phyloP scores from a whole-genome alignment of 1,284 basidiomycete genomes.

The Austroboletus rostrupii region DNA sequence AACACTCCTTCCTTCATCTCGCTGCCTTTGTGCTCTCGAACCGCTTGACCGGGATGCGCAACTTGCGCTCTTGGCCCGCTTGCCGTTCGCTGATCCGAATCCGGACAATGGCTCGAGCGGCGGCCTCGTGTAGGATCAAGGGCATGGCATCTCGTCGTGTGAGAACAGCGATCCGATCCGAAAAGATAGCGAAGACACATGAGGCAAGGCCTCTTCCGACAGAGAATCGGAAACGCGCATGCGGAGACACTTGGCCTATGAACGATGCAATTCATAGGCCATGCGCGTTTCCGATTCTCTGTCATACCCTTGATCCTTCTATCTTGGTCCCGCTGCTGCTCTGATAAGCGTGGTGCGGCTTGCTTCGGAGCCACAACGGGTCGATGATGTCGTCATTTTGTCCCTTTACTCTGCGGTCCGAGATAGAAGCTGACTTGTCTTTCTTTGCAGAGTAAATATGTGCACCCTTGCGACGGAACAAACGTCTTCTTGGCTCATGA shows the following conservation, averaged over 20 bases:
- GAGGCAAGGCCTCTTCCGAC: constrained; percentile 8
- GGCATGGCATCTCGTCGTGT: constrained; percentile 9
- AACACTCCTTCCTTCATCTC: background rate
- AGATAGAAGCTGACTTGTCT: constrained; percentile 16
- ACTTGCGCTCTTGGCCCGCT: background rate
- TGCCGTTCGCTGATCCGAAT: constrained; percentile 7
- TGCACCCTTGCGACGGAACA: constrained; percentile 83
- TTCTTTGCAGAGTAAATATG: constrained; percentile 70
- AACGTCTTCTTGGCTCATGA: constrained; percentile 83
- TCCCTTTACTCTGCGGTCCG: background rate
- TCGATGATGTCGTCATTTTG: constrained; percentile 5
- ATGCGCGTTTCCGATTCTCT: constrained; percentile 3
- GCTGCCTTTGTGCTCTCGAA: constrained; percentile 1
- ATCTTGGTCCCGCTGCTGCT: constrained; percentile 10
- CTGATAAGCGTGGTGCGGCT: constrained; percentile 10
- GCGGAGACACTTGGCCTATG: background rate
- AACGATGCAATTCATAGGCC: background rate
- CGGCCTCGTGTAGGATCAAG: constrained; percentile 18
- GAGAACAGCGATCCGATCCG: constrained; percentile 9
- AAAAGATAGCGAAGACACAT: constrained; percentile 6
- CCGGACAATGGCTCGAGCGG: constrained; percentile 11
- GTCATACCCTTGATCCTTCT: constrained; percentile 13
- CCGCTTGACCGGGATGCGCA: constrained; percentile 10
- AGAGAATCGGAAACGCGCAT: constrained; percentile 2
- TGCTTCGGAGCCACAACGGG: constrained; percentile 14